Conservation (phyloP, 495 filamentous ascomycete species). For the Extremus antarcticus region DNA sequence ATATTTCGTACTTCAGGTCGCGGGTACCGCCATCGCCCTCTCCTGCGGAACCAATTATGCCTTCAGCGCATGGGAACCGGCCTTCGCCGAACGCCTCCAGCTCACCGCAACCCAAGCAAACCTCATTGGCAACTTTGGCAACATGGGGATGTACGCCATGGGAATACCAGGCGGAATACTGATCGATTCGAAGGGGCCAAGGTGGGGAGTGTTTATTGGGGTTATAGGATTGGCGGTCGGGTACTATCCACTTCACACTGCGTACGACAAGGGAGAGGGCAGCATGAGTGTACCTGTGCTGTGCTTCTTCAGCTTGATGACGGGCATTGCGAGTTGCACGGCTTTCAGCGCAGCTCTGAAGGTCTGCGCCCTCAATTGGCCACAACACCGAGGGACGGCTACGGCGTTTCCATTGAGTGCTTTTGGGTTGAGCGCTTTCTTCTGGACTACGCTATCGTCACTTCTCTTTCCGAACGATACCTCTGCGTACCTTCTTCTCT, state of each 20-base stretch:
- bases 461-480: conserved; percentile 78
- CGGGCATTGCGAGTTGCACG: conserved; percentile 76
- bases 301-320: conserved; percentile 73
- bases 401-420: conserved; percentile 87
- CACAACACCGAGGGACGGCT: conserved; percentile 79
- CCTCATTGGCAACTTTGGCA: conserved; percentile 84
- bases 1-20: conserved; percentile 50
- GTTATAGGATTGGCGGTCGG: conserved; percentile 35
- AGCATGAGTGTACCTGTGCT: conserved; percentile 58
- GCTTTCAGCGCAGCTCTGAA: conserved; percentile 84
- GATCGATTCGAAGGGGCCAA: conserved; percentile 72
- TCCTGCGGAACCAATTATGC: conserved; percentile 33
- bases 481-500: conserved; percentile 62
- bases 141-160: conserved; percentile 86
- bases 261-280: conserved; percentile 43
- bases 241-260: conserved; percentile 22
- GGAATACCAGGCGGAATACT: conserved; percentile 85
- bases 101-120: conserved; percentile 85
- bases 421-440: conserved; percentile 91
- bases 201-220: conserved; percentile 64
- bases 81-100: conserved; percentile 76
- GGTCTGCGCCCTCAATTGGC: conserved; percentile 75
- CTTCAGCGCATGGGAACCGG: conserved; percentile 95
- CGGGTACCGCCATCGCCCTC: conserved; percentile 66
- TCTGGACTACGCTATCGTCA: conserved; percentile 72